Evolutionary conservation across 2,329 filamentous ascomycete genomes (phyloP), one percentile per base, ranked within the genome.

Genomic region (Claviceps sp.): DNA sequence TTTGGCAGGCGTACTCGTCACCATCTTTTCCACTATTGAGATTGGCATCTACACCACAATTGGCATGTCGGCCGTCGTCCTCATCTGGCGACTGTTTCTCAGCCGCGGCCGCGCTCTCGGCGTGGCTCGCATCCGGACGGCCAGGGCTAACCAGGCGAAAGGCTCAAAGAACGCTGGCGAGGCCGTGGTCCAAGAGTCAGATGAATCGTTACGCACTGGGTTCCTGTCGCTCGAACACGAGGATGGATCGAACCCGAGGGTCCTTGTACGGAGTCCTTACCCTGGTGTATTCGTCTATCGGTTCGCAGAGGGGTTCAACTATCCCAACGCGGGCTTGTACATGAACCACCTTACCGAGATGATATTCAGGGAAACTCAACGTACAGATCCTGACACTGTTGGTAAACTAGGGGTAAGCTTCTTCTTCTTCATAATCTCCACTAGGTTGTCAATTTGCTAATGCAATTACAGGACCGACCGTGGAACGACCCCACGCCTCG

Each of bases 41-140:
- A 82, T 86, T 58, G 88, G 88, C 22, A 86, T 95, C 59, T 95
- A 95, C 69, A 82, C 82, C 42, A 91, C 88, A 0, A 82, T 94
- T 47, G 73, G 71, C 55, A 68, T 83, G 3, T 90, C 87, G 0
- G 76, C 79, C 22, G 86, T 79, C 0, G 68, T 95, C 2, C 73
- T 93, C 37, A 69, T 94, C 7, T 89, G 85, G 75, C 84, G 88
- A 42, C 73, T 89, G 37, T 81, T 89, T 61, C 88, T 89, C 65
- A 85, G 86, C 2, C 78, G 78, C 40, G 89, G 89, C 14, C 79
- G 83, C 37, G 87, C 94, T 70, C 75, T 95, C 2, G 89, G 89
- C 34, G 78, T 79, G 51, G 85, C 90, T 48, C 84, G 82, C 54
- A 82, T 97, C 18, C 88, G 93, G 65, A 95, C 89, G 0, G 85